Conservation (phyloP, 2,329 filamentous ascomycete species). For the Parasarocladium wereldwijsianum region DNA sequence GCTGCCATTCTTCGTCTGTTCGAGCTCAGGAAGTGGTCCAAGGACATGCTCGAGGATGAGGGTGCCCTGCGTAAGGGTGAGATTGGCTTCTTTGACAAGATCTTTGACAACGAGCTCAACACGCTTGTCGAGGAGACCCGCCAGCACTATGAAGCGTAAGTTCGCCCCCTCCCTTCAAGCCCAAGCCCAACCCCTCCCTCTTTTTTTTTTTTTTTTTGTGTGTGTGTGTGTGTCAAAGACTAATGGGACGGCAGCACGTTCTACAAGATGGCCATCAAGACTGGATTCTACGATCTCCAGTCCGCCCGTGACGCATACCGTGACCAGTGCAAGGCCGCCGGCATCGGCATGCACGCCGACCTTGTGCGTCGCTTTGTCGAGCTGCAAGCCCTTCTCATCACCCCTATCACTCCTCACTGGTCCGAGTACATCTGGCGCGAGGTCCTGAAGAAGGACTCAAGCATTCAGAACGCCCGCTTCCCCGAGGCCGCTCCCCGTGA, state of each 20-base stretch:
- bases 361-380: conserved; percentile 70
- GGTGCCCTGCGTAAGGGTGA: conserved; percentile 57
- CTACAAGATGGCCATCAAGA: conserved; percentile 66
- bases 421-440: conserved; percentile 90
- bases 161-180: neutral
- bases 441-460: conserved; percentile 61
- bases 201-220: too few relatives aligned
- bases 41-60: conserved; percentile 64
- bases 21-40: conserved; percentile 76
- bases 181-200: too few relatives aligned
- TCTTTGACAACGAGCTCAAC: conserved; percentile 93
- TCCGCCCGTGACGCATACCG: conserved; percentile 67
- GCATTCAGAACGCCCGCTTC: conserved; percentile 68
- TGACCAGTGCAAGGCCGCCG: conserved; percentile 61
- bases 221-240: too few relatives aligned
- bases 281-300: conserved; percentile 7
- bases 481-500: conserved; percentile 34
- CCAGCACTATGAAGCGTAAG: conserved; percentile 53
- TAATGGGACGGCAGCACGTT: conserved; percentile 32
- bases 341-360: conserved; percentile 75
- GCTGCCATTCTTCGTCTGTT: conserved; percentile 77
- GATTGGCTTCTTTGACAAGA: conserved; percentile 66
- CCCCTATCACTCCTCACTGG: conserved; percentile 85
- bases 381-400: conserved; percentile 69
- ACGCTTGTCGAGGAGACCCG: conserved; percentile 63